These are phyloP conservation scores for Smallanthus sonchifolius DNA, from an alignment of 129 eudicot genomes.

Conservation along the genomic window DNA sequence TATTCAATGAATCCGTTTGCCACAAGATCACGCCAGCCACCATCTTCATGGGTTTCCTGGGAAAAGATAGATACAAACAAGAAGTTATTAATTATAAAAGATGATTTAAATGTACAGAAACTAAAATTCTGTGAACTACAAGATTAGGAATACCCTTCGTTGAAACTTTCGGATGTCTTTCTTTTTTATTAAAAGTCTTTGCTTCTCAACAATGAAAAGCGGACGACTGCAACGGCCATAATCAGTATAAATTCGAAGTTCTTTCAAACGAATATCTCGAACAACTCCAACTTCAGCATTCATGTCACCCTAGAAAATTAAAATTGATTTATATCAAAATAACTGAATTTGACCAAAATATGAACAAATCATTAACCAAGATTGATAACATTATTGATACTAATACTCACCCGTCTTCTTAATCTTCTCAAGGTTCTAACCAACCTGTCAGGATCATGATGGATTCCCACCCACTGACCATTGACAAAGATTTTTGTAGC, in stretches of 20 bases:
- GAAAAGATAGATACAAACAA: background rate
- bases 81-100: background rate
- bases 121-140: background rate
- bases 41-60: conserved; percentile 39
- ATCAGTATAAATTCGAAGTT: conserved; percentile 84
- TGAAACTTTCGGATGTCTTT: conserved; percentile 79
- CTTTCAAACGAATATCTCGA: conserved; percentile 86
- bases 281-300: conserved; percentile 95
- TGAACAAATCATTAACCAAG: background rate
- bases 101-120: background rate
- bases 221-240: conserved; percentile 99
- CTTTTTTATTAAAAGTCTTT: conserved; percentile 81
- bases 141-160: conserved; percentile 48
- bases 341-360: background rate
- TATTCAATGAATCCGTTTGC: conserved; percentile 82
- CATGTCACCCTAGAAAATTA: conserved; percentile 59
- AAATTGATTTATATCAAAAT: background rate
- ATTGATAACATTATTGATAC: background rate
- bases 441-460: conserved; percentile 90
- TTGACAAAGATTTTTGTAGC: conserved; percentile 89
- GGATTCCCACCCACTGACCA: conserved; percentile 96
- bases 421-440: conserved; percentile 71
- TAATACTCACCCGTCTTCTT: conserved; percentile 61
- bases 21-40: conserved; percentile 93
- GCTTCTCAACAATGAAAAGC: conserved; percentile 87